phyloP scores from a whole-genome alignment of 176 grass and related monocot species.

The Chloris gayana region DNA sequence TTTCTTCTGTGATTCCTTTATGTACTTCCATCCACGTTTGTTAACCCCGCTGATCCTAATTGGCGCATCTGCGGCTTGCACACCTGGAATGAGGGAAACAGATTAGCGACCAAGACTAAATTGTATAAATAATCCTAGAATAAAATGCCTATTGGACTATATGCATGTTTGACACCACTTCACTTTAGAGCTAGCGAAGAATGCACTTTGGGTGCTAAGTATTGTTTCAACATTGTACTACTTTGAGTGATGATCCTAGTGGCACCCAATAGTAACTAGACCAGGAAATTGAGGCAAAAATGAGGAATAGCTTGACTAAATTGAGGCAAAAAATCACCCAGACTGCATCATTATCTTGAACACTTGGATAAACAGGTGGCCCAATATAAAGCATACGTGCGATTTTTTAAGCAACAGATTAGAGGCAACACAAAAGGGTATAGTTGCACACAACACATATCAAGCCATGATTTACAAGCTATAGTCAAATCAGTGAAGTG shows the following conservation, averaged over 20 bases:
- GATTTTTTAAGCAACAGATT: neutral
- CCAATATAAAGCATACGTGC: neutral
- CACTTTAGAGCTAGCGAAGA: neutral
- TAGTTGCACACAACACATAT: neutral
- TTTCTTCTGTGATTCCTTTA: constrained; percentile 60
- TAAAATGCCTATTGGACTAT: neutral
- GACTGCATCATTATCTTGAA: neutral
- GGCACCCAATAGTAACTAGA: neutral
- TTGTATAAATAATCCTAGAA: neutral
- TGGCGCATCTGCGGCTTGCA: constrained; percentile 48
- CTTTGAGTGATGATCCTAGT: neutral
- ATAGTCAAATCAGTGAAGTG: neutral
- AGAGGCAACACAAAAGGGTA: neutral
- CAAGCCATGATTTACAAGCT: neutral
- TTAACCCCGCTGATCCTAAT: constrained; percentile 75
- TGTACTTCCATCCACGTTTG: constrained; percentile 80
- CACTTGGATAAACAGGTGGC: neutral
- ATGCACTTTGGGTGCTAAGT: too few relatives aligned
- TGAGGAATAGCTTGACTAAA: neutral
- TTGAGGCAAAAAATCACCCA: neutral
- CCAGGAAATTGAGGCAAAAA: neutral
- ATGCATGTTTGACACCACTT: neutral
- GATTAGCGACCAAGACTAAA: constrained; percentile 22
- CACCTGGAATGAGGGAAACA: constrained; percentile 41
- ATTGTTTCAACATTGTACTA: neutral